Evolutionary conservation across 2,329 filamentous ascomycete species (phyloP).

Genomic region (Aschersonia sp.): DNA sequence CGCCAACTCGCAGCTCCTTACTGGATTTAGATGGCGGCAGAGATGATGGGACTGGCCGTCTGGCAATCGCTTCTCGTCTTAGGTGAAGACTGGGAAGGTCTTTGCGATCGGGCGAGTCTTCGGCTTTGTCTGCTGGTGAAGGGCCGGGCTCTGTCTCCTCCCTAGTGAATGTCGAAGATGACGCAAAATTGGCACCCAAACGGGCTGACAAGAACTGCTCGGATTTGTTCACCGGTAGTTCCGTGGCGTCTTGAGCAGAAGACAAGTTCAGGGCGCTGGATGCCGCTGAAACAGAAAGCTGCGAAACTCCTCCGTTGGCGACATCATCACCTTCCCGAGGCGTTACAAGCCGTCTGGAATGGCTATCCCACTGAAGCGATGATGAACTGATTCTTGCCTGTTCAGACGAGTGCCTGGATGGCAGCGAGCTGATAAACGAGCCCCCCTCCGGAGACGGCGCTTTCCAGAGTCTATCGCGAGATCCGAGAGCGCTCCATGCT

Average conservation of each 20-base stretch:
- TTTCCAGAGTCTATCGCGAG: constrained; percentile 20
- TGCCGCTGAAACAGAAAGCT: constrained; percentile 39
- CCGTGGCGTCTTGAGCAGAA: constrained; percentile 11
- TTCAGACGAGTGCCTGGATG: constrained; percentile 16
- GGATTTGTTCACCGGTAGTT: constrained; percentile 6
- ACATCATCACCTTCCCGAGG: constrained; percentile 18
- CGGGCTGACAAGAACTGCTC: constrained; percentile 7
- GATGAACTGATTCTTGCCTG: constrained; percentile 16
- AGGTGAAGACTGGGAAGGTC: constrained; percentile 4
- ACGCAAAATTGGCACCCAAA: not conserved
- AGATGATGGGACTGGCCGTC: constrained; percentile 1
- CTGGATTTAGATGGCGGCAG: constrained; percentile 1
- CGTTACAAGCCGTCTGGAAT: constrained; percentile 34
- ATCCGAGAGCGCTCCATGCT: constrained; percentile 39
- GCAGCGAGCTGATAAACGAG: constrained; percentile 7
- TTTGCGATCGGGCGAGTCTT: constrained; percentile 8
- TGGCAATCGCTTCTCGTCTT: constrained; percentile 7
- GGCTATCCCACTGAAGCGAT: constrained; percentile 36
- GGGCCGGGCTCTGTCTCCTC: constrained; percentile 1
- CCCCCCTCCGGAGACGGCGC: constrained; percentile 11
- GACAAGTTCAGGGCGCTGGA: constrained; percentile 35
- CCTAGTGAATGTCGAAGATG: constrained; percentile 1
- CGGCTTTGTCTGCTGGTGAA: constrained; percentile 9
- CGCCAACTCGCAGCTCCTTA: not conserved
- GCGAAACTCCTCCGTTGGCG: constrained; percentile 21